These are phyloP conservation scores for Cephalotrichum gorgonifer DNA, from an alignment of 2,329 filamentous ascomycete genomes.

Conservation along the genomic window DNA sequence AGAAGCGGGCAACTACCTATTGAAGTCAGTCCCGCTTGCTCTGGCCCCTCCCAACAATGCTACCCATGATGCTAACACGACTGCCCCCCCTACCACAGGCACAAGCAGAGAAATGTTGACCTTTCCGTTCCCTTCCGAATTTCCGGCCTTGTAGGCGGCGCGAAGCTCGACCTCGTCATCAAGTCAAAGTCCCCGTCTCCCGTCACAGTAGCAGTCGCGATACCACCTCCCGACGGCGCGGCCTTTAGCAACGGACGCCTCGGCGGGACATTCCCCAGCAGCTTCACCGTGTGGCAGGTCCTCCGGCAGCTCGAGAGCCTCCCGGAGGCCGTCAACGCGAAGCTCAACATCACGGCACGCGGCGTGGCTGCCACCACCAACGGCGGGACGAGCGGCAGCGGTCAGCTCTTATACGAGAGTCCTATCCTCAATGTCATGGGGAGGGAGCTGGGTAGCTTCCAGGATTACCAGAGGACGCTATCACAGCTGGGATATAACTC, in stretches of 20 bases:
- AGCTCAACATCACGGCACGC: conserved; percentile 74
- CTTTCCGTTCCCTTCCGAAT: conserved; percentile 76
- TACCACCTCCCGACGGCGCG: conserved; percentile 61
- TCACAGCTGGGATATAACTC: conserved; percentile 79
- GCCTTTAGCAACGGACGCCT: conserved; percentile 56
- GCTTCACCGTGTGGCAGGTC: conserved; percentile 80
- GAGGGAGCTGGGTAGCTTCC: conserved; percentile 64
- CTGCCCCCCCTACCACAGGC: conserved; percentile 34
- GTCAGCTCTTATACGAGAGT: conserved; percentile 78
- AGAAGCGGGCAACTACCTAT: conserved; percentile 59
- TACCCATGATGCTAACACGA: neutral
- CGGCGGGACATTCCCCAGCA: conserved; percentile 77
- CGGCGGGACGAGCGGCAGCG: conserved; percentile 46
- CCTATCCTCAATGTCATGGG: conserved; percentile 79
- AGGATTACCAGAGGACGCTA: conserved; percentile 80
- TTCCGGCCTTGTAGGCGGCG: conserved; percentile 71
- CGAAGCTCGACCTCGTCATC: conserved; percentile 85
- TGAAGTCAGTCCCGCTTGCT: conserved; percentile 59
- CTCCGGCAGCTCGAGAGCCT: conserved; percentile 82
- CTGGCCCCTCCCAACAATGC: too few species aligned
- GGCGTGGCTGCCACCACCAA: conserved; percentile 55
- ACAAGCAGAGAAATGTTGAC: conserved; percentile 78
- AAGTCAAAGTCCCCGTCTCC: conserved; percentile 76
- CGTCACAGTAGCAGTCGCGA: conserved; percentile 79
- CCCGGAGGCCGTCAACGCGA: conserved; percentile 47